Conservation (phyloP, 768 basidiomycete genomes). For the Dioszegia crocea region DNA sequence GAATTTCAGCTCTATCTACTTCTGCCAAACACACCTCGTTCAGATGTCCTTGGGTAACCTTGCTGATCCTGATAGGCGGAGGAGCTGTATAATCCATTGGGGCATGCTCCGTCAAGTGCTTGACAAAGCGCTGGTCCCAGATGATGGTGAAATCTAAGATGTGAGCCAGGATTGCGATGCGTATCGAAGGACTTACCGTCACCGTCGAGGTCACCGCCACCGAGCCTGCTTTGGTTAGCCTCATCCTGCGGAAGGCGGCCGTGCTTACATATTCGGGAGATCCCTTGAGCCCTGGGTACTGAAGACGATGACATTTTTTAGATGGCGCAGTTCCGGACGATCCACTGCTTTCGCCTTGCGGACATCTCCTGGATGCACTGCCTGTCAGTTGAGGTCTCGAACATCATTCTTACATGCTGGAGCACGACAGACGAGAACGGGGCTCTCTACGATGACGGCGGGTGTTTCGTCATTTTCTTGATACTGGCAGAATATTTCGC, state of each 20-base stretch:
- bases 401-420: constrained; percentile 47
- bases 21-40: constrained; percentile 30
- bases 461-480: constrained; percentile 29
- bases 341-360: constrained; percentile 44
- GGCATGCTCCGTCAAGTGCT: constrained; percentile 22
- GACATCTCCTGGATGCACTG: constrained; percentile 40
- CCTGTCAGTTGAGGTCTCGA: background rate
- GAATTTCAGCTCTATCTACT: constrained; percentile 1
- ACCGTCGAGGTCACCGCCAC: constrained; percentile 48
- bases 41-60: constrained; percentile 37
- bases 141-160: constrained; percentile 44
- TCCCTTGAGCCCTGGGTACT: constrained; percentile 36
- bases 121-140: constrained; percentile 46
- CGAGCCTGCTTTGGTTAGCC: constrained; percentile 27
- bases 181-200: constrained; percentile 21
- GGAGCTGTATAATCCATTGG: constrained; percentile 46
- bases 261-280: constrained; percentile 40
- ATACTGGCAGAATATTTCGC: constrained; percentile 46
- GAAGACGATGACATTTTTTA: constrained; percentile 49
- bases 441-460: constrained; percentile 25
- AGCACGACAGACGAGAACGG: constrained; percentile 43
- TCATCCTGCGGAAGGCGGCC: too few species aligned
- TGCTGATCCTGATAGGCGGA: constrained; percentile 21
- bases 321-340: constrained; percentile 37
- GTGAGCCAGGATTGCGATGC: background rate